Percentiles rank a stretch among this genome's conserved stretches.
Conservation (phyloP, 108 stramenopile species). For the Cyclotella distinguenda region DNA sequence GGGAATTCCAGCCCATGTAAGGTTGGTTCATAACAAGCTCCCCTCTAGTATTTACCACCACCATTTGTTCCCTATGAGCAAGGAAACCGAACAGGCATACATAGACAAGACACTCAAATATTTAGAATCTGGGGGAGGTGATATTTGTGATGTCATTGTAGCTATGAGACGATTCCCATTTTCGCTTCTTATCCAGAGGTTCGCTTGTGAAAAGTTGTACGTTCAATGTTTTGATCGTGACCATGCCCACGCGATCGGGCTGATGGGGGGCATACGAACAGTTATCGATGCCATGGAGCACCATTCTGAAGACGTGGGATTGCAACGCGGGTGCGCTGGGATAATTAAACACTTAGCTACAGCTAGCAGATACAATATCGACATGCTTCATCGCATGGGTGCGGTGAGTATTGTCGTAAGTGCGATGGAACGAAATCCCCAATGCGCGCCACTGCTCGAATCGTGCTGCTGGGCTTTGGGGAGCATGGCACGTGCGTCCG, state of each 20-base stretch:
- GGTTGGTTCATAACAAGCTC: slow-evolving; percentile 36
- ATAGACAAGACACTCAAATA: slow-evolving; percentile 36
- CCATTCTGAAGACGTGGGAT: slow-evolving; percentile 25
- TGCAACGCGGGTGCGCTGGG: slow-evolving; percentile 29
- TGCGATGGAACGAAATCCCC: slow-evolving; percentile 34
- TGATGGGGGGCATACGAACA: slow-evolving; percentile 44
- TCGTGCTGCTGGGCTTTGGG: slow-evolving; percentile 46
- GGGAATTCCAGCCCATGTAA: slow-evolving; percentile 7
- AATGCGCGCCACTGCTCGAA: slow-evolving; percentile 29
- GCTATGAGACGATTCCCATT: slow-evolving; percentile 48
- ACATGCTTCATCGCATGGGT: slow-evolving; percentile 46
- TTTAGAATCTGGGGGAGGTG: slow-evolving; percentile 40
- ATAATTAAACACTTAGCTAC: slow-evolving; percentile 38
- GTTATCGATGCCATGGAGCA: slow-evolving; percentile 48
- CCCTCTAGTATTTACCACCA: slow-evolving; percentile 43
- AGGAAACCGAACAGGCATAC: slow-evolving; percentile 23
- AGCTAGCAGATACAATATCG: slow-evolving; percentile 35
- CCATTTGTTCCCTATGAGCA: slow-evolving; percentile 27
- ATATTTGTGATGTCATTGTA: slow-evolving; percentile 34
- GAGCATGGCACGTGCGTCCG: slow-evolving; percentile 18
- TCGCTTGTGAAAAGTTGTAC: slow-evolving; percentile 39
- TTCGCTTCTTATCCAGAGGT: slow-evolving; percentile 28
- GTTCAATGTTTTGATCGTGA: slow-evolving; percentile 43
- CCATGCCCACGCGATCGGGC: slow-evolving; percentile 37
- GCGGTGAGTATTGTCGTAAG: slow-evolving; percentile 19